Evolutionary conservation across 345 rosid genomes (phyloP).

Genomic region (Salix koriyanagi): DNA sequence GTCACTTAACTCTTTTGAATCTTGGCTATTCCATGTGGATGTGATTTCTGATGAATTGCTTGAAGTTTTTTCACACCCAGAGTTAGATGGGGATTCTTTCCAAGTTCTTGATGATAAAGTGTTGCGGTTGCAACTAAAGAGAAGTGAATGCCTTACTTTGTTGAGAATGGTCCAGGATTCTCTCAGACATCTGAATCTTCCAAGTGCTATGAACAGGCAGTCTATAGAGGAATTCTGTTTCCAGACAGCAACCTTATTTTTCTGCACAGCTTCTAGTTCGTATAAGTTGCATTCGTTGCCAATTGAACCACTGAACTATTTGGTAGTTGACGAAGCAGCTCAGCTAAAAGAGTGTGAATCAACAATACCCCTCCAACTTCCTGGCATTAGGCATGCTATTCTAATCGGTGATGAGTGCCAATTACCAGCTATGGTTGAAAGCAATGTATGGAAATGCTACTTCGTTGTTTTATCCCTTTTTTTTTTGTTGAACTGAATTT

Average conservation of each 20-base stretch:
- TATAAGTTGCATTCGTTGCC: constrained; percentile 21
- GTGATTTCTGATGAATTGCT: constrained; percentile 23
- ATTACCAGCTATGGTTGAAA: constrained; percentile 44
- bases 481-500: not conserved
- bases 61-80: constrained; percentile 19
- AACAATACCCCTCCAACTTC: constrained; percentile 46
- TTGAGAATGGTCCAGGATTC: constrained; percentile 15
- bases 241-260: constrained; percentile 26
- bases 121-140: not conserved
- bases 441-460: constrained; percentile 29
- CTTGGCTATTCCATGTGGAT: constrained; percentile 9
- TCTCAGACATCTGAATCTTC: constrained; percentile 22
- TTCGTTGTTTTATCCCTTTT: not conserved
- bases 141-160: constrained; percentile 25
- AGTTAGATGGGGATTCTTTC: not conserved
- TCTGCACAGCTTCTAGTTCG: constrained; percentile 44
- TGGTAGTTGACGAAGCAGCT: constrained; percentile 64
- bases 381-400: constrained; percentile 33
- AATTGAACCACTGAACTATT: constrained; percentile 29
- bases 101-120: not conserved
- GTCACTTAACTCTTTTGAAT: constrained; percentile 23
- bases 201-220: not conserved
- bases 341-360: constrained; percentile 59
- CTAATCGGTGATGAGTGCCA: constrained; percentile 57
- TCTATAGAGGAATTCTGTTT: constrained; percentile 32